phyloP scores from a whole-genome alignment of 805 yeast genomes.

The Lipomyces japonicus region DNA sequence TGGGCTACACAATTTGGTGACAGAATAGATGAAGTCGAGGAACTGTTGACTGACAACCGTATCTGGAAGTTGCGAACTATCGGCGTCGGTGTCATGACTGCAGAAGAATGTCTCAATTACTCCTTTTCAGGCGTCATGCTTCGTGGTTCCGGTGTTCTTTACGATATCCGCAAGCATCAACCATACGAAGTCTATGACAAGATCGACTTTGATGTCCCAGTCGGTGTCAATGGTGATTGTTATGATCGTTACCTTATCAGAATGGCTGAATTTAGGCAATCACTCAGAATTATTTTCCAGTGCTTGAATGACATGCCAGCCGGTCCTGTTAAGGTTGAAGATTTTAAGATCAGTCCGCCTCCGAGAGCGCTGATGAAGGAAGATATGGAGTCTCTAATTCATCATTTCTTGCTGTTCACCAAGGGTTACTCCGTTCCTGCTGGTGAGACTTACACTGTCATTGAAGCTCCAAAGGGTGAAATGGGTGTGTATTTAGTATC shows the following conservation, averaged over 20 bases:
- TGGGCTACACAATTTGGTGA: conserved; percentile 97
- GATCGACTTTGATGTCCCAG: conserved; percentile 84
- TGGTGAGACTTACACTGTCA: conserved; percentile 87
- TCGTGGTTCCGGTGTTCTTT: conserved; percentile 87
- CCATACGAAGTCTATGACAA: conserved; percentile 87
- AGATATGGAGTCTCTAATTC: conserved; percentile 89
- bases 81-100: conserved; percentile 74
- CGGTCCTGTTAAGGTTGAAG: conserved; percentile 88
- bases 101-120: conserved; percentile 82
- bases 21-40: conserved; percentile 86
- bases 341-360: conserved; percentile 79
- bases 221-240: conserved; percentile 84
- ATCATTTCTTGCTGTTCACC: conserved; percentile 81
- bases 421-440: conserved; percentile 86
- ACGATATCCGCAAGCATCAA: conserved; percentile 77
- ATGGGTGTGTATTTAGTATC: conserved; percentile 87
- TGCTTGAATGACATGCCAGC: conserved; percentile 89
- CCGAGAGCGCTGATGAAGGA: conserved; percentile 79
- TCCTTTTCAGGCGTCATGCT: conserved; percentile 83
- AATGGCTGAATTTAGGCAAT: conserved; percentile 91
- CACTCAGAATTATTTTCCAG: conserved; percentile 82
- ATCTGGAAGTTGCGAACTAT: conserved; percentile 87
- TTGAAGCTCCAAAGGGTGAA: conserved; percentile 94
- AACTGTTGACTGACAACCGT: conserved; percentile 82
- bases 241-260: conserved; percentile 84